Conservation (phyloP, 305 asterid species). For the Plantago coronopus region DNA sequence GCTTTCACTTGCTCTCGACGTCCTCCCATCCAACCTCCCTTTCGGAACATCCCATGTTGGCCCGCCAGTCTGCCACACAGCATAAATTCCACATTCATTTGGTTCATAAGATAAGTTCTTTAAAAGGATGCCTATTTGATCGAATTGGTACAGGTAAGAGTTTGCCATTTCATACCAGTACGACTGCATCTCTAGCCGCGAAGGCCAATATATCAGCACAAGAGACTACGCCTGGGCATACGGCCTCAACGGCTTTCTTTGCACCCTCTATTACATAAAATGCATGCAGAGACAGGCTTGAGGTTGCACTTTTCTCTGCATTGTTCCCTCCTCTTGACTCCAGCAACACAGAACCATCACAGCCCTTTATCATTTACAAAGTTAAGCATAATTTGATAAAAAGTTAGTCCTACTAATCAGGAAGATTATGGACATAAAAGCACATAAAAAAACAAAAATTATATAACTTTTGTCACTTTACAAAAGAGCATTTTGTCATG, state of each 20-base stretch:
- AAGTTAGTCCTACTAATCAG: not conserved
- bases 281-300: constrained; percentile 65
- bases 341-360: constrained; percentile 74
- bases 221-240: constrained; percentile 64
- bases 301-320: constrained; percentile 68
- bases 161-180: constrained; percentile 41
- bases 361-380: constrained; percentile 38
- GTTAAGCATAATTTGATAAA: not conserved
- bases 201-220: constrained; percentile 80
- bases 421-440: not conserved
- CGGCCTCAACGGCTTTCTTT: constrained; percentile 60
- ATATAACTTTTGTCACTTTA: not conserved
- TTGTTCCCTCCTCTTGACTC: constrained; percentile 51
- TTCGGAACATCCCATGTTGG: constrained; percentile 68
- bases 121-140: not conserved
- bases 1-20: constrained; percentile 67
- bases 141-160: not conserved
- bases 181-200: constrained; percentile 80
- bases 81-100: not conserved
- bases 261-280: constrained; percentile 64
- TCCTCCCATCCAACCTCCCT: constrained; percentile 79
- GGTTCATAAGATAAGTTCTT: no score
- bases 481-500: not conserved
- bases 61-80: constrained; percentile 55
- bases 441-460: not conserved